These are phyloP conservation scores for Begonia peltatifolia DNA, from an alignment of 306 rosid species.

Conservation along the genomic window DNA sequence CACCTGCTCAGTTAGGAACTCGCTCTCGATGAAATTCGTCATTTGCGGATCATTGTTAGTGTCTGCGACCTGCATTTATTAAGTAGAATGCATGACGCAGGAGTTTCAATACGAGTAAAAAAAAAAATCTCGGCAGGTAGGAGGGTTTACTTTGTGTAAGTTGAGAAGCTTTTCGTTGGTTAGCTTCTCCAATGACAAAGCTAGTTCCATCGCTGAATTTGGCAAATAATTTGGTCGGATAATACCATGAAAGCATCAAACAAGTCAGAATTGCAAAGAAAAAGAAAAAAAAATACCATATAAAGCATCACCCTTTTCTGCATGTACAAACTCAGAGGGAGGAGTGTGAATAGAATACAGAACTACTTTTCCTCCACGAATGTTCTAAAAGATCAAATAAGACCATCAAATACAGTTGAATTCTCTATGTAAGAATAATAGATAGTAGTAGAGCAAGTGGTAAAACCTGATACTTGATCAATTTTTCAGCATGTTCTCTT, in stretches of 20 bases:
- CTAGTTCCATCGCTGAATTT: constrained; percentile 82
- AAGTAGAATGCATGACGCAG: neutral
- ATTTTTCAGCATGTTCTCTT: constrained; percentile 82
- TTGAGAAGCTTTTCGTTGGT: constrained; percentile 71
- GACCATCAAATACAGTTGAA: neutral
- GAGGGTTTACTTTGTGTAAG: constrained; percentile 43
- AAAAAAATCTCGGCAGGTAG: too few relatives aligned
- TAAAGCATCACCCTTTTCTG: constrained; percentile 62
- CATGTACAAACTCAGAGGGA: constrained; percentile 49
- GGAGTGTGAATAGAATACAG: constrained; percentile 58
- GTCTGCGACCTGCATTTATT: constrained; percentile 44
- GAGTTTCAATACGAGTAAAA: neutral
- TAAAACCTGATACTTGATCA: constrained; percentile 82
- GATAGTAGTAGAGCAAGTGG: neutral
- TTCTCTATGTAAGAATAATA: neutral
- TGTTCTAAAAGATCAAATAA: constrained; percentile 28
- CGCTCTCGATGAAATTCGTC: constrained; percentile 55
- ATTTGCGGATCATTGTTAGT: constrained; percentile 54
- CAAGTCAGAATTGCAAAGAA: too few relatives aligned
- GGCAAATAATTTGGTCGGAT: neutral
- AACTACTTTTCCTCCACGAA: constrained; percentile 79
- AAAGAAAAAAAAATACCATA: constrained; percentile 24
- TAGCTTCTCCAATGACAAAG: constrained; percentile 77
- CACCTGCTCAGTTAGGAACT: constrained; percentile 81
- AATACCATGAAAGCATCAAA: too few relatives aligned